phyloP scores from a whole-genome alignment of 2,329 filamentous ascomycete genomes.

The Cryphonectria japonica region DNA sequence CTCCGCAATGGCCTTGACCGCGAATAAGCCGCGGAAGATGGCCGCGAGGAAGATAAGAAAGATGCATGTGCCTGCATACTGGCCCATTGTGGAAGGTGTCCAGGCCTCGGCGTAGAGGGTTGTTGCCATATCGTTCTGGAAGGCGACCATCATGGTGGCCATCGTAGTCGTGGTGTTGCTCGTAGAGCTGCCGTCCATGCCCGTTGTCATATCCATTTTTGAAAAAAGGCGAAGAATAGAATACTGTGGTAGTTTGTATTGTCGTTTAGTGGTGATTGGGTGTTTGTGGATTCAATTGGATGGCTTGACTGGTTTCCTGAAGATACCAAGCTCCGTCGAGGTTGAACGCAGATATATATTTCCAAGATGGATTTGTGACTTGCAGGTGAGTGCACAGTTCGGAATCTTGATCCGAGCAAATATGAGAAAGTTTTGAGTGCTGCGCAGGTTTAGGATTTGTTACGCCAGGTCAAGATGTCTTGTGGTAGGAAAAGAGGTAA shows the following conservation, averaged over 20 bases:
- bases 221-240: background rate
- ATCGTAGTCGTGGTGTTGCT: conserved; percentile 30
- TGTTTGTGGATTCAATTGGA: background rate
- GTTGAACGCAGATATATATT: background rate
- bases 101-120: conserved; percentile 66
- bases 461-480: background rate
- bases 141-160: conserved; percentile 59
- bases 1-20: conserved; percentile 68
- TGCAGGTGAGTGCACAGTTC: background rate
- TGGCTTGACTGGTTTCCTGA: background rate
- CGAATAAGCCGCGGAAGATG: conserved; percentile 71
- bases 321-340: background rate
- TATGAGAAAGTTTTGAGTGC: background rate
- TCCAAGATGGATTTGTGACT: too few species aligned
- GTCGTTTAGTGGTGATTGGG: background rate
- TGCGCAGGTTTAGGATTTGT: conserved; percentile 25
- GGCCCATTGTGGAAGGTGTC: conserved; percentile 70
- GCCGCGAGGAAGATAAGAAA: conserved; percentile 81
- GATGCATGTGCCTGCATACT: conserved; percentile 88
- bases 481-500: conserved; percentile 9
- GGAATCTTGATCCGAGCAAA: conserved; percentile 8
- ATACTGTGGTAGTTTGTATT: background rate
- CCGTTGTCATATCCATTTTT: conserved; percentile 31
- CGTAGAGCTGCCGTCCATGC: conserved; percentile 34
- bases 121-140: conserved; percentile 59